Conservation (phyloP, 2,329 filamentous ascomycete species). For the Diaporthe citrichinensis region DNA sequence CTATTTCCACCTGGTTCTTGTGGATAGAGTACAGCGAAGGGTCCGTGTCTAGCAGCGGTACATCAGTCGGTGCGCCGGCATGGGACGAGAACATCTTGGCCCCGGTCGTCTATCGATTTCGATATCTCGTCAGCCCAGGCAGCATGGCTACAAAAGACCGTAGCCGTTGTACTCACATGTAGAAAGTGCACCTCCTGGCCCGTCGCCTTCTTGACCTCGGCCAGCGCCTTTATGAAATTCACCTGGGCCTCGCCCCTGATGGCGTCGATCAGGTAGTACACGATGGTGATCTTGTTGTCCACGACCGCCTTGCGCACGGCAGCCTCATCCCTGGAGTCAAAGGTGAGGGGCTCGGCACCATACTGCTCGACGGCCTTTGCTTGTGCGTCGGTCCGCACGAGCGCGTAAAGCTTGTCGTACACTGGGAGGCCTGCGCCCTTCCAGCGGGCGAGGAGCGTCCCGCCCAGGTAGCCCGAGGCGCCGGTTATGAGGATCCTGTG, state of each 20-base stretch:
- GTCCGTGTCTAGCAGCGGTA: conserved; percentile 59
- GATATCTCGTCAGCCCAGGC: neutral
- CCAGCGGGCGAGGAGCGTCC: conserved; percentile 60
- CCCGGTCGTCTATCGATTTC: conserved; percentile 57
- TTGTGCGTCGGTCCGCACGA: conserved; percentile 62
- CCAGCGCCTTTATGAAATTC: conserved; percentile 61
- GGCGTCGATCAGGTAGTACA: conserved; percentile 64
- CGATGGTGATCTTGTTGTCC: conserved; percentile 60
- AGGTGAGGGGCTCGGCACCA: conserved; percentile 56
- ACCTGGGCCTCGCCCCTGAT: conserved; percentile 50
- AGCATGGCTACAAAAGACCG: no score
- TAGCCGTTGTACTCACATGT: conserved; percentile 51
- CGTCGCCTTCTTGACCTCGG: conserved; percentile 56
- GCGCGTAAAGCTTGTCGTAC: conserved; percentile 60
- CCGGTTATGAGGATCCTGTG: conserved; percentile 62
- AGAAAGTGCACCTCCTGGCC: conserved; percentile 63
- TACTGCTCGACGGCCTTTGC: conserved; percentile 59
- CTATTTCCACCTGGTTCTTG: conserved; percentile 49
- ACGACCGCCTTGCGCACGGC: conserved; percentile 55
- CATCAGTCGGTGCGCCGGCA: conserved; percentile 58
- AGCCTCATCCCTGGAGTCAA: conserved; percentile 55
- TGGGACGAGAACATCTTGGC: conserved; percentile 67
- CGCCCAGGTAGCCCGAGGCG: conserved; percentile 67
- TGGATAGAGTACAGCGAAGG: conserved; percentile 59
- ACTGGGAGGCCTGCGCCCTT: conserved; percentile 54